Conservation (phyloP, 2,329 filamentous ascomycete species). For the Trichoderma harzianum region DNA sequence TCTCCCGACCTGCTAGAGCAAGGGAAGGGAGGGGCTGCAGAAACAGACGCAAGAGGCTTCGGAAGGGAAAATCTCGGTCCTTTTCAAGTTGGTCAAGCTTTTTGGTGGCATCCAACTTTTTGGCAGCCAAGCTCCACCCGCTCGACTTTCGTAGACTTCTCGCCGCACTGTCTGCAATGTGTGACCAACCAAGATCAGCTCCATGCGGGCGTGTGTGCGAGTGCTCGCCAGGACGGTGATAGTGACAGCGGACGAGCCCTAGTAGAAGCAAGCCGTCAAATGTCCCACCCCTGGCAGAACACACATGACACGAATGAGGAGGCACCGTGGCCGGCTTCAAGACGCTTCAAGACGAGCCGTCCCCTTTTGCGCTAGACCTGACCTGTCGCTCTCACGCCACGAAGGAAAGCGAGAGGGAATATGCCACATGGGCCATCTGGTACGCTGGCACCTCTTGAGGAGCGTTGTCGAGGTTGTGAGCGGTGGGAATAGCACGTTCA, state of each 20-base stretch:
- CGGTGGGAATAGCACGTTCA: background rate
- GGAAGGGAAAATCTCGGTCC: background rate
- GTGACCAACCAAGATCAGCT: conserved; percentile 11
- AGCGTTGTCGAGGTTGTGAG: background rate
- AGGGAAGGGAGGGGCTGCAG: conserved; percentile 1
- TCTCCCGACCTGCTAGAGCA: background rate
- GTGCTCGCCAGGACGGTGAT: conserved; percentile 8
- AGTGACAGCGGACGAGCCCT: conserved; percentile 10
- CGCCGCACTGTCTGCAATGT: conserved; percentile 6
- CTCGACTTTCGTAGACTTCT: background rate
- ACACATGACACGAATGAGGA: conserved; percentile 12
- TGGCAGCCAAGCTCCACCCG: conserved; percentile 2
- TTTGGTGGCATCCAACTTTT: conserved; percentile 8
- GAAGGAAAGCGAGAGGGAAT: background rate
- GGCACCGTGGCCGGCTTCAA: background rate
- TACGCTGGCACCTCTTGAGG: background rate
- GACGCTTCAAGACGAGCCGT: background rate
- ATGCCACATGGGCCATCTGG: conserved; percentile 4
- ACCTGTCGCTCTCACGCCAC: conserved; percentile 8
- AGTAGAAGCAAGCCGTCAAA: background rate
- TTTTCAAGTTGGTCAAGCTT: background rate
- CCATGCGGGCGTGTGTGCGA: conserved; percentile 14
- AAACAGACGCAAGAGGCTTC: conserved; percentile 9
- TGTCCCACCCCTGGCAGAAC: conserved; percentile 10
- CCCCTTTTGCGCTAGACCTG: conserved; percentile 7